Conservation (phyloP, 805 yeast genomes). For the Phaffomyces thermotolerans region DNA sequence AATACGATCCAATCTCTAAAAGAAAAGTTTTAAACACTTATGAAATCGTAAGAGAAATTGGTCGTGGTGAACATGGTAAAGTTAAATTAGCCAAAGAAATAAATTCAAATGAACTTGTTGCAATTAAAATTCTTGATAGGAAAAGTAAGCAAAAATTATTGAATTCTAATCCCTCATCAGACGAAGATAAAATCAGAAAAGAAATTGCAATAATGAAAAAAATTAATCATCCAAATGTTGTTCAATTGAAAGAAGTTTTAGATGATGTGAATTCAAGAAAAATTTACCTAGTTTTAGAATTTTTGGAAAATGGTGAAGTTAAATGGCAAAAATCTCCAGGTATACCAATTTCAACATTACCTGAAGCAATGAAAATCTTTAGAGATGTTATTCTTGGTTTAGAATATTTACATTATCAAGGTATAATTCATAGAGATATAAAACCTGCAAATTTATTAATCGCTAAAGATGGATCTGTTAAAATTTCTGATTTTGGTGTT, state of each 20-base stretch:
- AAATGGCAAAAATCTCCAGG: slow-evolving; percentile 60
- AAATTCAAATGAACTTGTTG: slow-evolving; percentile 61
- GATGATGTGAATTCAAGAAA: slow-evolving; percentile 82
- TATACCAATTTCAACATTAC: slow-evolving; percentile 62
- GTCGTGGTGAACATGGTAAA: slow-evolving; percentile 98
- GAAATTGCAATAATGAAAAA: slow-evolving; percentile 93
- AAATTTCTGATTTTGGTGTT: slow-evolving; percentile 96
- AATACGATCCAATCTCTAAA: slow-evolving; percentile 81
- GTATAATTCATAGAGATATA: slow-evolving; percentile 90
- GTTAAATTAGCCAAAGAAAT: slow-evolving; percentile 84
- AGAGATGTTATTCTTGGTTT: slow-evolving; percentile 82
- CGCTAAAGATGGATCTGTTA: slow-evolving; percentile 62
- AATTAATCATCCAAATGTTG: slow-evolving; percentile 90
- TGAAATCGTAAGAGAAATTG: slow-evolving; percentile 81
- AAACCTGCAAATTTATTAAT: slow-evolving; percentile 89
- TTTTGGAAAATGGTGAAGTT: slow-evolving; percentile 84
- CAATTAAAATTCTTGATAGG: slow-evolving; percentile 87
- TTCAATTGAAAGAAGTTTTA: slow-evolving; percentile 73
- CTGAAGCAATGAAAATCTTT: slow-evolving; percentile 62
- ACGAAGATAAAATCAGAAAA: slow-evolving; percentile 70
- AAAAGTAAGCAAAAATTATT: slow-evolving; percentile 43
- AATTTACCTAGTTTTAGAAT: slow-evolving; percentile 85
- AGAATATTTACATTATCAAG: slow-evolving; percentile 85
- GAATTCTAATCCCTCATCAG: slow-evolving; percentile 26
- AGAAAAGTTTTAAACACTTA: slow-evolving; percentile 82